Percentiles rank a stretch among this genome's conserved stretches.
Conservation (phyloP, 805 yeast genomes). For the Tetrapisispora arboricola region DNA sequence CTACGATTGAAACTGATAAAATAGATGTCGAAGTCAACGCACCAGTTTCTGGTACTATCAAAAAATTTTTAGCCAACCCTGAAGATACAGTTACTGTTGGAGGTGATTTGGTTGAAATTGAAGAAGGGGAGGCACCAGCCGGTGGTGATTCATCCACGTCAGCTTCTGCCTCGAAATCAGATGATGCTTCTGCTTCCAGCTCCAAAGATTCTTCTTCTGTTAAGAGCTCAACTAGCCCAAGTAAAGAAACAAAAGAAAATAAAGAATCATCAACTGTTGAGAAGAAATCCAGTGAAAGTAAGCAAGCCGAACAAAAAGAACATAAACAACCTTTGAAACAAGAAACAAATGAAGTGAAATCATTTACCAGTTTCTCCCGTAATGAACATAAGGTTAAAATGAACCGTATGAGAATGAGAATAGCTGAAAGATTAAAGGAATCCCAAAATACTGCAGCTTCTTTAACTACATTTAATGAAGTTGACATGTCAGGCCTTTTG, state of each 20-base stretch:
- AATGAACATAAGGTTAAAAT: conserved; percentile 86
- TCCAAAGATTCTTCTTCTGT: too few relatives aligned
- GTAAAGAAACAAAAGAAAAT: conserved; percentile 11
- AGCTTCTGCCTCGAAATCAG: conserved; percentile 19
- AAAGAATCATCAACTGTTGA: conserved; percentile 3
- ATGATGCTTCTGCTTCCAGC: too few relatives aligned
- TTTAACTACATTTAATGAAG: conserved; percentile 94
- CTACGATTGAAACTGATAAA: conserved; percentile 97
- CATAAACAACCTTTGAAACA: conserved; percentile 20
- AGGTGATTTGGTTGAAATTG: conserved; percentile 80
- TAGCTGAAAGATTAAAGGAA: conserved; percentile 98
- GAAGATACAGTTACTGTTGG: conserved; percentile 96
- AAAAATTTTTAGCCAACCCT: conserved; percentile 68
- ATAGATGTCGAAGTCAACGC: conserved; percentile 96
- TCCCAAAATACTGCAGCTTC: conserved; percentile 98
- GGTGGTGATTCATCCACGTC: conserved; percentile 39
- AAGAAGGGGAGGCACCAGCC: conserved; percentile 62
- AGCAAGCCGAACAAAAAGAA: conserved; percentile 15
- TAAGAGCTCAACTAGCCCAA: conserved; percentile 7
- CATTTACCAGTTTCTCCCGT: conserved; percentile 57
- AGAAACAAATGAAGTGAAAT: conserved; percentile 24
- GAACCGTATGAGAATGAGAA: conserved; percentile 99
- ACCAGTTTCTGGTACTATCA: conserved; percentile 82
- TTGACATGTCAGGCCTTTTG: conserved; percentile 85
- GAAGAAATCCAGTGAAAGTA: conserved; percentile 6